Conservation (phyloP, 352 stramenopile species). For the Globisporangium spiculum region DNA sequence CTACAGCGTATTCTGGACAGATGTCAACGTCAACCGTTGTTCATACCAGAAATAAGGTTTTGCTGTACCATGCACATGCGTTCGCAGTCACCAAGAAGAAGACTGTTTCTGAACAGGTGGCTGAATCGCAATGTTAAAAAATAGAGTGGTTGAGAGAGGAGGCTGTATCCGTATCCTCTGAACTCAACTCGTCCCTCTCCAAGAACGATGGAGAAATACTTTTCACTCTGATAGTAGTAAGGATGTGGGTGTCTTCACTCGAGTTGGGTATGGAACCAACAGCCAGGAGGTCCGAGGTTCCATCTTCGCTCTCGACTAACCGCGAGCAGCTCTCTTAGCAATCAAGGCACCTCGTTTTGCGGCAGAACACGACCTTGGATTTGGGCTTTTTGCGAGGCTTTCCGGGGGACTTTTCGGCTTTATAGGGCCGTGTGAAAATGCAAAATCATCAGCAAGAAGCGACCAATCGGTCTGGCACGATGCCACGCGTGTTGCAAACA, state of each 20-base stretch:
- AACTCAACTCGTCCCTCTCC: background rate
- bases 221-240: background rate
- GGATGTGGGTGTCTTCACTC: background rate
- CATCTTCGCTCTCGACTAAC: background rate
- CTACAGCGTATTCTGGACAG: background rate
- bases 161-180: background rate
- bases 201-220: background rate
- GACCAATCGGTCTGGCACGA: background rate
- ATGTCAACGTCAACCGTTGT: background rate
- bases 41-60: background rate
- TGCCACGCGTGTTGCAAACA: background rate
- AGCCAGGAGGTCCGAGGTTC: background rate
- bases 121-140: background rate
- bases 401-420: background rate
- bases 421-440: background rate
- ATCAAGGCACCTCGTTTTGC: background rate
- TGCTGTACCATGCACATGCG: background rate
- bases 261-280: background rate
- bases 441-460: no score
- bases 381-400: background rate
- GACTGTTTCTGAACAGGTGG: background rate
- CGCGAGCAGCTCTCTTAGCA: conserved; percentile 2
- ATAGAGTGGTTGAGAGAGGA: background rate
- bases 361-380: background rate
- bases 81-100: background rate